Conservation (phyloP, 179 eudicot species). For the Silene noctiflora region DNA sequence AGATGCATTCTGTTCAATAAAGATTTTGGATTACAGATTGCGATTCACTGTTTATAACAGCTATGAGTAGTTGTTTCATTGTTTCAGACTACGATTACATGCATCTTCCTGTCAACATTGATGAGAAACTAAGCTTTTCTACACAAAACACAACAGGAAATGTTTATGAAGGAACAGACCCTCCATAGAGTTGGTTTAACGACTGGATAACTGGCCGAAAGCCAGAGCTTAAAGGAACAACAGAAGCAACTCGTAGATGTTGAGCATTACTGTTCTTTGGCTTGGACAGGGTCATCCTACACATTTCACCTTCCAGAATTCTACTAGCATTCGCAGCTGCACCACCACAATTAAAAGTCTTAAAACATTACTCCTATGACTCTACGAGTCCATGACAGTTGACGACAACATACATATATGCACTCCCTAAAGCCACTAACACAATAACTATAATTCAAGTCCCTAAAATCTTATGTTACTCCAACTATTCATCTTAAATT, state of each 20-base stretch:
- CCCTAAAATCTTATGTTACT: too few species aligned
- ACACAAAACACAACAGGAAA: neutral
- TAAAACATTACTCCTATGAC: neutral
- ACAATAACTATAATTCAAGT: too few species aligned
- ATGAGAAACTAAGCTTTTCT: too few species aligned
- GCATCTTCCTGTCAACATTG: neutral
- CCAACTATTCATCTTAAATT: too few species aligned
- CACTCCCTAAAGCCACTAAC: too few species aligned
- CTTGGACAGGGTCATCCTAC: constrained; percentile 58
- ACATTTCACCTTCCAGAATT: constrained; percentile 77
- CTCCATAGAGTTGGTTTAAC: constrained; percentile 50
- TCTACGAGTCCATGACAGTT: too few species aligned
- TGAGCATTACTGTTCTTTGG: constrained; percentile 82
- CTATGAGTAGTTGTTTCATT: neutral
- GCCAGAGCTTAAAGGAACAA: constrained; percentile 62
- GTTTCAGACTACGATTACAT: neutral
- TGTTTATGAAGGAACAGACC: constrained; percentile 25
- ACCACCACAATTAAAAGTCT: constrained; percentile 18
- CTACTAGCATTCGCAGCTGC: constrained; percentile 56
- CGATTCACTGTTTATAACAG: neutral
- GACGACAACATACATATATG: too few species aligned
- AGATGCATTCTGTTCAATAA: too few species aligned
- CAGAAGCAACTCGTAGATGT: constrained; percentile 63
- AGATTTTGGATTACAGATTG: neutral
- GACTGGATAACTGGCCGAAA: constrained; percentile 60